Base-by-base conservation (phyloP, 306 rosid genomes). In the Medicago lupulina region DNA sequence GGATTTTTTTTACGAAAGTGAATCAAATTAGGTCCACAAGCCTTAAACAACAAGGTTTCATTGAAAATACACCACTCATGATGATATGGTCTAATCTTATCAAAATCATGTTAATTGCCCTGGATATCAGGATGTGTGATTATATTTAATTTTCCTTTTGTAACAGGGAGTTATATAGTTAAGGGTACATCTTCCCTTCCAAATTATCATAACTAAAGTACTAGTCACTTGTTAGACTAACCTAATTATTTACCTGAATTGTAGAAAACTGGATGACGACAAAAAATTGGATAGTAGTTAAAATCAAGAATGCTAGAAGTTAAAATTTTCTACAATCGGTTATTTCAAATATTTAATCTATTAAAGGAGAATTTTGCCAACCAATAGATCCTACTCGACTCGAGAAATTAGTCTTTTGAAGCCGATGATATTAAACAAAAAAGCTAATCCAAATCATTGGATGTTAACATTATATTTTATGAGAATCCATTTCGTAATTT, bases 21-120 rank as follows among this genome's bases (percentile, higher is more conserved):
- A 64, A 65, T 54, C 39, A 76, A 70, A 28, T 58, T 63, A 31
- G 85, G 74, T 70, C 70, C 81, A 81, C 64, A 54, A 76, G 61
- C 18, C 84, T 74, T 80, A 49, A 51, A 39, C 66, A 10, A 7
- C 76, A 68, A 50, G 84, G 46, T 68, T 80, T 41, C 44, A 40
- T 70, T 9, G 60, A 50, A 60, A 75, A 60, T 19, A 28, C 54
- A 70, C 71, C 62, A 69, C 68, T 76, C 67, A 70, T 63, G 78
- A 70, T 70, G 62, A 71, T 46, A 17, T 10, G 19, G 41, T 31
- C 21, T 57, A 72, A 31, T 73, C 70, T 73, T 44, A 57, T 80
- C 79, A 61, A 44, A 53, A 80, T 57, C 68, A 23, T 11, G 81
- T 59, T 69, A 77, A 70, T 69, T 69, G 17, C 53, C 25, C 50